Conservation (phyloP, 306 rosid genomes). For the Adenanthera pavonina region DNA sequence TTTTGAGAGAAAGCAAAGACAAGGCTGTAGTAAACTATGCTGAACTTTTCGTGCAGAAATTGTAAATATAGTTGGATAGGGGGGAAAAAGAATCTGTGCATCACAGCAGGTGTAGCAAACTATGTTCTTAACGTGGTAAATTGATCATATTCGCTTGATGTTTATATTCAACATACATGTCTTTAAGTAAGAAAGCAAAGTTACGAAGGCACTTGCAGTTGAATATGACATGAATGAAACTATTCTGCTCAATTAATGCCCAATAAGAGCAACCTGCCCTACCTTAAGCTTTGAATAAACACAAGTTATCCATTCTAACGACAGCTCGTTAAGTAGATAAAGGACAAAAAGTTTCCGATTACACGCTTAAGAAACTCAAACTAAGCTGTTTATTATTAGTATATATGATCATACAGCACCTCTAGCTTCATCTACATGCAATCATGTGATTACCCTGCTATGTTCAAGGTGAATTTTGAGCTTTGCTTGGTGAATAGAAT, state of each 20-base stretch:
- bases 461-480: conserved; percentile 4
- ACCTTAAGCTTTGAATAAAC: conserved; percentile 7
- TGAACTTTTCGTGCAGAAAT: background rate
- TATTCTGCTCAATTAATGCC: conserved; percentile 2
- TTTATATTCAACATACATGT: background rate
- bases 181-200: background rate
- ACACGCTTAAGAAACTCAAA: too few species aligned
- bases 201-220: background rate
- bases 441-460: background rate
- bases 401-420: background rate
- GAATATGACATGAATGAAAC: conserved; percentile 15
- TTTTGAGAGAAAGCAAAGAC: conserved; percentile 11
- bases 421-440: conserved; percentile 20
- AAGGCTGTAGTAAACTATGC: background rate
- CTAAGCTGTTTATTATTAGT: background rate
- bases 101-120: background rate
- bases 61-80: background rate
- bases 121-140: background rate
- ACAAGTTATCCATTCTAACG: background rate
- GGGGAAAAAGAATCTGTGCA: background rate
- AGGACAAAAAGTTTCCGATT: background rate
- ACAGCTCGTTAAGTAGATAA: background rate
- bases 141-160: background rate
- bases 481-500: conserved; percentile 3
- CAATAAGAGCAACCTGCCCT: background rate